phyloP scores from a whole-genome alignment of 495 filamentous ascomycete species.

The Aspergillus saccharolyticus region DNA sequence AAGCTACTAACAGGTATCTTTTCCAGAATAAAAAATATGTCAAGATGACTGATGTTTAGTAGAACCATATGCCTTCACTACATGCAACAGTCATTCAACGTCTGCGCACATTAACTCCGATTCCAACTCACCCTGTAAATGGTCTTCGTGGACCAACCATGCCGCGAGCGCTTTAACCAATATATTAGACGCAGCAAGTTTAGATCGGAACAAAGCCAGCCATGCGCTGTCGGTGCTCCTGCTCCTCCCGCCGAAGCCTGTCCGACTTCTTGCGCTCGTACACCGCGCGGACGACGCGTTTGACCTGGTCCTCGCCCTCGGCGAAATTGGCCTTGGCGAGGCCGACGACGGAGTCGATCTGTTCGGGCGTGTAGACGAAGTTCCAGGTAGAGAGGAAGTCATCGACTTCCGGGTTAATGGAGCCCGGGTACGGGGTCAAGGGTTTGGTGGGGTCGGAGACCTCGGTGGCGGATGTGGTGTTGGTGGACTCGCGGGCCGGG shows the following conservation, averaged over 20 bases:
- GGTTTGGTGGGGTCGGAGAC: conserved; percentile 19
- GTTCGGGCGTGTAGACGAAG: conserved; percentile 84
- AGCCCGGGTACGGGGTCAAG: conserved; percentile 51
- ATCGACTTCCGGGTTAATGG: conserved; percentile 70
- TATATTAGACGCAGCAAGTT: too few species aligned
- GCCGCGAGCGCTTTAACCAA: too few species aligned
- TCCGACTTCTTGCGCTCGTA: conserved; percentile 82
- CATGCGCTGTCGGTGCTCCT: conserved; percentile 39
- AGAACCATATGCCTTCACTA: too few species aligned
- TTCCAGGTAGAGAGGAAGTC: conserved; percentile 97
- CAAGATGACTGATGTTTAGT: too few species aligned
- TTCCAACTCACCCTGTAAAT: too few species aligned
- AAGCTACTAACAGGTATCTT: too few species aligned
- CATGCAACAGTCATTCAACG: too few species aligned
- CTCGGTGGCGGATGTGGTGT: conserved; percentile 7
- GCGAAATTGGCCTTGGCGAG: conserved; percentile 83
- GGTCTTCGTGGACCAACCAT: too few species aligned
- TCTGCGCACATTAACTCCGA: too few species aligned
- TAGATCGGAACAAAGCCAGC: conserved; percentile 38
- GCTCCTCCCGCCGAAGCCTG: conserved; percentile 55
- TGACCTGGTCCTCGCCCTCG: conserved; percentile 71
- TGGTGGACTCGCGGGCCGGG: conserved; percentile 17
- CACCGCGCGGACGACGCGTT: conserved; percentile 76
- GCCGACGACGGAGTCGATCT: conserved; percentile 74
- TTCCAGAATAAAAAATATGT: too few species aligned